phyloP scores from a whole-genome alignment of 768 basidiomycete species.

The Agaricus blazei region DNA sequence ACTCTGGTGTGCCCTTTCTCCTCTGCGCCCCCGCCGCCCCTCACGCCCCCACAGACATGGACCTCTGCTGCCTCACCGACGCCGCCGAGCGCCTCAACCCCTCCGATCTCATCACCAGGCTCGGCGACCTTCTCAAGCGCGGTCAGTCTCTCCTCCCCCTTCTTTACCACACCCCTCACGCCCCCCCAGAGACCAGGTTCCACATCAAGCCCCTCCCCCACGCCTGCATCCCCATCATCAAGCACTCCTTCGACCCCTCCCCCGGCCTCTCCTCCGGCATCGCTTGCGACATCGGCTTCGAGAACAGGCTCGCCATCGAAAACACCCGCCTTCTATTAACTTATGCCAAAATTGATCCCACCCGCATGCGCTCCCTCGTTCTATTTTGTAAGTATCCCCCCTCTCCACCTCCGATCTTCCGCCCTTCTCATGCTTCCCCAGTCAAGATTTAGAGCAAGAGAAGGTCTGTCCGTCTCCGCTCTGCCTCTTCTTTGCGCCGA shows the following conservation, averaged over 20 bases:
- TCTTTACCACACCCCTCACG: conserved; percentile 11
- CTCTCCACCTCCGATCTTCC: conserved; percentile 13
- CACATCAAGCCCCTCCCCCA: conserved; percentile 94
- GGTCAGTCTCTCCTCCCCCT: conserved; percentile 45
- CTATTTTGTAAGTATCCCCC: conserved; percentile 77
- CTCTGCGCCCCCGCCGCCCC: background rate
- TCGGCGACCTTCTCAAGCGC: conserved; percentile 89
- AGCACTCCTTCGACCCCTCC: conserved; percentile 87
- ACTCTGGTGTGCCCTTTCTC: conserved; percentile 62
- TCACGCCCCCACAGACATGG: conserved; percentile 82
- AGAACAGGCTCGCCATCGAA: conserved; percentile 94
- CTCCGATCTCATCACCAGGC: conserved; percentile 88
- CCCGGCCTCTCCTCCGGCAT: conserved; percentile 81
- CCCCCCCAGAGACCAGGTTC: conserved; percentile 90
- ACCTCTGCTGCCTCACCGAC: conserved; percentile 94
- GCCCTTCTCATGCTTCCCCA: conserved; percentile 24
- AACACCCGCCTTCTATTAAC: conserved; percentile 95
- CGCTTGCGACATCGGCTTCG: conserved; percentile 97
- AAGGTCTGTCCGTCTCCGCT: conserved; percentile 49
- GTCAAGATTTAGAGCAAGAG: conserved; percentile 99
- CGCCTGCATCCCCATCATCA: conserved; percentile 98
- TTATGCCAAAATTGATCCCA: conserved; percentile 95
- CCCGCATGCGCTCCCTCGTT: conserved; percentile 88
- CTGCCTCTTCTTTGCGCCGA: conserved; percentile 8
- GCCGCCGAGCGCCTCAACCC: conserved; percentile 75